These are phyloP conservation scores for Ceratobasidium sp. DNA, from an alignment of 1,284 basidiomycete species.

Conservation along the genomic window DNA sequence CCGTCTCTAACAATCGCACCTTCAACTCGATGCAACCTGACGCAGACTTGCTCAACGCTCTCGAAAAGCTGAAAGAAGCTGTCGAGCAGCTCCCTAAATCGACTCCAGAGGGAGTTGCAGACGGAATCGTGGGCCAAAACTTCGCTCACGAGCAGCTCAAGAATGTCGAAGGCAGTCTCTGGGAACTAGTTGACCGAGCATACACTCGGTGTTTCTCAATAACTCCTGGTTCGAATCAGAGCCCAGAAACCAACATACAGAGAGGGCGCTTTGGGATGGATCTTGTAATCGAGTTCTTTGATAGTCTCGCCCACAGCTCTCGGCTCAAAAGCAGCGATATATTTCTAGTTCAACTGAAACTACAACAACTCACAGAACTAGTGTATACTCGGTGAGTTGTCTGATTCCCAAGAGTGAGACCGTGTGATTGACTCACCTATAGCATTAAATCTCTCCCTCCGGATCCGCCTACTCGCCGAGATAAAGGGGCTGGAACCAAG, in stretches of 20 bases:
- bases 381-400: constrained; percentile 1
- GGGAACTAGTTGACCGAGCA: background rate
- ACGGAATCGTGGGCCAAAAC: background rate
- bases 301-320: too few relatives aligned
- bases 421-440: background rate
- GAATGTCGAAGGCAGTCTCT: background rate
- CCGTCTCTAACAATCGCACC: background rate
- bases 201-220: background rate
- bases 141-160: background rate
- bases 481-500: background rate
- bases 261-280: background rate
- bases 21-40: background rate
- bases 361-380: background rate
- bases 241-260: background rate
- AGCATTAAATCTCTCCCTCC: background rate
- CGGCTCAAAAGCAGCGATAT: background rate
- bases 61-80: background rate
- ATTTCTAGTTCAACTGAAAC: background rate
- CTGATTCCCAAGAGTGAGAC: background rate
- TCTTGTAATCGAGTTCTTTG: background rate
- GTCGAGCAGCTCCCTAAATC: background rate
- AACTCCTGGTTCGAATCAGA: background rate
- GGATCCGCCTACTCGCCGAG: background rate
- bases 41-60: background rate
- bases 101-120: background rate